Percentiles rank a stretch among this genome's conserved stretches.
These are phyloP conservation scores for Ceratocystis colombiana DNA, from an alignment of 2,329 filamentous ascomycete species.

Conservation along the genomic window DNA sequence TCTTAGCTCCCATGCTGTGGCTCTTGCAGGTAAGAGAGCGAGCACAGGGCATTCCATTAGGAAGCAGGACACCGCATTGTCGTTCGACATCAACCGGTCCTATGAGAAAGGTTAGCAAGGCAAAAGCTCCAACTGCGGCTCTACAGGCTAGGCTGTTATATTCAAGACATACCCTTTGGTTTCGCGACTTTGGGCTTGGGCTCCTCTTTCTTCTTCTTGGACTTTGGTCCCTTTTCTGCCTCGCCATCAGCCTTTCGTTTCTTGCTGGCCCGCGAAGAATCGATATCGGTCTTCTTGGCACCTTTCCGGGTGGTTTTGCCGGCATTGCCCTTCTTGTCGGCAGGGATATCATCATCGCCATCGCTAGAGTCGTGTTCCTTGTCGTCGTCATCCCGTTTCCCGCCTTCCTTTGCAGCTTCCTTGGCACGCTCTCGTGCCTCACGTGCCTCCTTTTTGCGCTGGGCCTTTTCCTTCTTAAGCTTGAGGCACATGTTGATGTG, in stretches of 20 bases:
- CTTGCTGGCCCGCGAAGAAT: slow-evolving; percentile 56
- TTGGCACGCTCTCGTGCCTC: slow-evolving; percentile 59
- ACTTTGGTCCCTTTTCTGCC: slow-evolving; percentile 71
- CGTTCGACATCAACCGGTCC: slow-evolving; percentile 86
- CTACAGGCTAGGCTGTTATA: neutral
- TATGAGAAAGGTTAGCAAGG: slow-evolving; percentile 30
- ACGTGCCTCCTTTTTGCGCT: slow-evolving; percentile 64
- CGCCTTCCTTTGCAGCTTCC: slow-evolving; percentile 48
- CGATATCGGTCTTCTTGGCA: slow-evolving; percentile 53
- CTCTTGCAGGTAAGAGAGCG: slow-evolving; percentile 87
- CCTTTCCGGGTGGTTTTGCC: slow-evolving; percentile 50
- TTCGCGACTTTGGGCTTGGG: slow-evolving; percentile 74
- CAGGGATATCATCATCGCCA: slow-evolving; percentile 37
- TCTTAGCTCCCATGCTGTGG: slow-evolving; percentile 89
- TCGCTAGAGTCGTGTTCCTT: slow-evolving; percentile 42
- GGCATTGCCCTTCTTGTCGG: slow-evolving; percentile 36
- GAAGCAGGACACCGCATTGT: slow-evolving; percentile 78
- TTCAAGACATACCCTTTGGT: slow-evolving; percentile 53
- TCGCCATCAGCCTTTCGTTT: slow-evolving; percentile 68
- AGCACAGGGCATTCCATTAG: slow-evolving; percentile 79
- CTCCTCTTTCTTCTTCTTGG: slow-evolving; percentile 93
- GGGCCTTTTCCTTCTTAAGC: slow-evolving; percentile 72
- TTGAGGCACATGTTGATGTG: slow-evolving; percentile 79
- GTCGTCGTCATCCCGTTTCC: slow-evolving; percentile 43
- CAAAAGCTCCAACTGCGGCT: slow-evolving; percentile 9